Conservation (phyloP, 306 rosid species). For the Corylus heterophylla region DNA sequence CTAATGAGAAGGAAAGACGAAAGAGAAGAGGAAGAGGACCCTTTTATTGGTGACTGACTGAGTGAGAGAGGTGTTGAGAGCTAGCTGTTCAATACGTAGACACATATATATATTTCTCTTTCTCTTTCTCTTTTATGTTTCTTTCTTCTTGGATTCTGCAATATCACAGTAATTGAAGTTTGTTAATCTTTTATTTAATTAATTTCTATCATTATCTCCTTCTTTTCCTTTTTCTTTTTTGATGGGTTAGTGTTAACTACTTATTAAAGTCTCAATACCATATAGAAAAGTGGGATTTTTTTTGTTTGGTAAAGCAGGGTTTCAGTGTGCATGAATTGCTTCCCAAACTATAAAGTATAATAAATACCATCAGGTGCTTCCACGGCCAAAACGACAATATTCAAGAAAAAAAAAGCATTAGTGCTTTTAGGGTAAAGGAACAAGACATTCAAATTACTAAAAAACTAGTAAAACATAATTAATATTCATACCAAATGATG, state of each 20-base stretch:
- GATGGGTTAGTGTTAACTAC: background rate
- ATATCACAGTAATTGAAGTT: too few relatives aligned
- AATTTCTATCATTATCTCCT: background rate
- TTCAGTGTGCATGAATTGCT: too few relatives aligned
- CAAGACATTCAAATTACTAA: too few relatives aligned
- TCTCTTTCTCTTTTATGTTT: background rate
- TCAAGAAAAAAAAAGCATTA: too few relatives aligned
- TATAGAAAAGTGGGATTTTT: background rate
- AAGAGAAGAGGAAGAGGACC: constrained; percentile 30
- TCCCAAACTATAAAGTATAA: too few relatives aligned
- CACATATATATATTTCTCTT: constrained; percentile 12
- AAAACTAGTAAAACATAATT: too few relatives aligned
- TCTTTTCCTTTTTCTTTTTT: background rate
- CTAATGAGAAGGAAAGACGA: constrained; percentile 31
- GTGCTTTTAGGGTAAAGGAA: too few relatives aligned
- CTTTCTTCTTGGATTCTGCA: background rate
- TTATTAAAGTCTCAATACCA: background rate
- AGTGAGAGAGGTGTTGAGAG: constrained; percentile 22
- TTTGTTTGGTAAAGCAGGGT: background rate
- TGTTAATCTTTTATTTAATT: background rate
- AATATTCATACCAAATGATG: too few relatives aligned
- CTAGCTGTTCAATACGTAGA: constrained; percentile 55
- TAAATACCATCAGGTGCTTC: too few relatives aligned
- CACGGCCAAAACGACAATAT: too few relatives aligned
- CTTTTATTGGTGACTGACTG: constrained; percentile 41